A percentile compares a stretch with the other conserved stretches of the same genome.
These are phyloP conservation scores for Byssochlamys sp. DNA, from an alignment of 2,329 filamentous ascomycete genomes.

Conservation along the genomic window DNA sequence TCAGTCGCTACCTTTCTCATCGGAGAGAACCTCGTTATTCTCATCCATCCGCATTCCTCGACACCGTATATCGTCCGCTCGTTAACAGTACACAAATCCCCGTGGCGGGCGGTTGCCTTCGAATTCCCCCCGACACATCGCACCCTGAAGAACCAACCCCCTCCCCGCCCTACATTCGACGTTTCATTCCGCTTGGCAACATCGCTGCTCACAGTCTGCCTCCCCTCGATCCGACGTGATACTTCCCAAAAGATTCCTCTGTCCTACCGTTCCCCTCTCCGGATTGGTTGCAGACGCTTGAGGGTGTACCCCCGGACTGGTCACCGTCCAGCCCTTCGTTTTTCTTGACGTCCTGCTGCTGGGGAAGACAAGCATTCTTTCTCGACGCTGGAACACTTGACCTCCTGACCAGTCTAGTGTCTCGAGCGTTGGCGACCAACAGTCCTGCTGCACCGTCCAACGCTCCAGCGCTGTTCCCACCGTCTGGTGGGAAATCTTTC, in stretches of 20 bases:
- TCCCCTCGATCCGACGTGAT: background rate
- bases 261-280: background rate
- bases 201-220: background rate
- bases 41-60: background rate
- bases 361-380: background rate
- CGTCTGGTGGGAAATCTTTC: slow-evolving; percentile 23
- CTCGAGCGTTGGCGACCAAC: slow-evolving; percentile 2
- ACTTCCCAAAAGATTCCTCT: background rate
- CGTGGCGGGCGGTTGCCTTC: background rate
- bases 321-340: background rate
- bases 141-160: background rate
- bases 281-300: background rate
- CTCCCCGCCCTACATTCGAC: slow-evolving; percentile 12
- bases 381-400: slow-evolving; percentile 2
- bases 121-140: background rate
- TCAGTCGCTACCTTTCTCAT: background rate
- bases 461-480: slow-evolving; percentile 12
- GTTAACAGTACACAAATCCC: background rate
- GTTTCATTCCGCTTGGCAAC: slow-evolving; percentile 8
- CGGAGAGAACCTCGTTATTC: background rate
- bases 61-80: background rate
- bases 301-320: background rate
- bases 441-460: slow-evolving; percentile 1
- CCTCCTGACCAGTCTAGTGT: slow-evolving; percentile 8
- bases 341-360: background rate